phyloP scores from a whole-genome alignment of 495 filamentous ascomycete genomes.

The Letharia columbiana region DNA sequence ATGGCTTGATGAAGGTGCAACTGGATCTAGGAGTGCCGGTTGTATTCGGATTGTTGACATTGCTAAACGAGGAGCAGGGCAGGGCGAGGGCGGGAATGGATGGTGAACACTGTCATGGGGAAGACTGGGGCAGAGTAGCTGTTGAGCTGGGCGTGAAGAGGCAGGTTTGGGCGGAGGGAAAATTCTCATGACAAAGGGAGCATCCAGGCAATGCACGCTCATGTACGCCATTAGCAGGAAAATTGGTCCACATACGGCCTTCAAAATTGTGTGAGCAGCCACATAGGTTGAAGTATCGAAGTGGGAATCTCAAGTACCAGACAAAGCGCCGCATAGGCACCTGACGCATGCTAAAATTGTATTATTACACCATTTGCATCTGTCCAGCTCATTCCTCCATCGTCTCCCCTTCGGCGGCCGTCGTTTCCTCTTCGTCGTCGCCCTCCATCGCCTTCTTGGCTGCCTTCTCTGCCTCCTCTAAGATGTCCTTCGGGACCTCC shows the following conservation, averaged over 20 bases:
- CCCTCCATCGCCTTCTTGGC: conserved; percentile 70
- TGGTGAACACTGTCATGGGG: conserved; percentile 63
- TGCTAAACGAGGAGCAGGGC: conserved; percentile 81
- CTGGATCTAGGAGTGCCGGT: conserved; percentile 81
- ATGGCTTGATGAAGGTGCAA: conserved; percentile 90
- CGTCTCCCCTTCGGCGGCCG: conserved; percentile 50
- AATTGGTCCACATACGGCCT: not conserved
- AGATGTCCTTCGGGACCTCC: conserved; percentile 79
- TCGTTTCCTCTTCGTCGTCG: conserved; percentile 67
- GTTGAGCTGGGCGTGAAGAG: conserved; percentile 42
- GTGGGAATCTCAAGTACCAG: not conserved
- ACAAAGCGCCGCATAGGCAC: conserved; percentile 2
- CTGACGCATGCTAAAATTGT: conserved; percentile 13
- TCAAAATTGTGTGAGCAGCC: not conserved
- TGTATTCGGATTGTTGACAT: conserved; percentile 86
- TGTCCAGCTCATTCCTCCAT: conserved; percentile 59
- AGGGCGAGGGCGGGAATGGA: conserved; percentile 73
- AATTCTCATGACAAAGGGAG: conserved; percentile 26
- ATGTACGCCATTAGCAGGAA: not conserved
- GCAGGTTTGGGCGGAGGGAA: conserved; percentile 41
- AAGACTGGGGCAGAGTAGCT: conserved; percentile 71
- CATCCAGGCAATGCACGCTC: not conserved
- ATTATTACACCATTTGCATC: conserved; percentile 20
- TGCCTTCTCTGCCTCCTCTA: conserved; percentile 81
- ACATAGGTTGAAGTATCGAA: not conserved